phyloP scores from a whole-genome alignment of 371 early-diverging fungal genomes.

The Mortierella sp. region DNA sequence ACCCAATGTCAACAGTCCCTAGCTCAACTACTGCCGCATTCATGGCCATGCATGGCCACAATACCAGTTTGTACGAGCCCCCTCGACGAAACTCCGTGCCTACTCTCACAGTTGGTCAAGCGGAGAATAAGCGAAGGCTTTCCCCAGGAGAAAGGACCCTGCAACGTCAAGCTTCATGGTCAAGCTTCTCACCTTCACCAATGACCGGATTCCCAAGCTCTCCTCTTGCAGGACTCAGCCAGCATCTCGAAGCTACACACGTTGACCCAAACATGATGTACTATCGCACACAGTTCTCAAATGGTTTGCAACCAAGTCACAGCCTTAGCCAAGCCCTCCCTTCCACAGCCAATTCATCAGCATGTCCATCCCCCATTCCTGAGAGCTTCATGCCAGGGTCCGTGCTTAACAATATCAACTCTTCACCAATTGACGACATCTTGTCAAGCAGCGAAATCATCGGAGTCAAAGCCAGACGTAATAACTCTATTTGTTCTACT shows the following conservation, averaged over 20 bases:
- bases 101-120: constrained; percentile 33
- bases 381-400: constrained; percentile 38
- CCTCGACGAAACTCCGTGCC: constrained; percentile 51
- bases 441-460: neutral
- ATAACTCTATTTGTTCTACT: constrained; percentile 44
- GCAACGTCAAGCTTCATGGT: constrained; percentile 54
- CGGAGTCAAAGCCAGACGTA: constrained; percentile 31
- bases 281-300: constrained; percentile 31
- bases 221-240: constrained; percentile 11
- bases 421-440: constrained; percentile 13
- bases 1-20: constrained; percentile 20
- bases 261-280: constrained; percentile 36
- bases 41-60: constrained; percentile 47
- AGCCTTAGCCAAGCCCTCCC: constrained; percentile 29
- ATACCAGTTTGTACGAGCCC: constrained; percentile 28
- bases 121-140: constrained; percentile 36
- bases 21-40: constrained; percentile 37
- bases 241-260: constrained; percentile 21
- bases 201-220: constrained; percentile 14
- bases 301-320: constrained; percentile 11
- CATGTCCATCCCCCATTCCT: constrained; percentile 45
- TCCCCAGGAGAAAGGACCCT: constrained; percentile 47
- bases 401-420: constrained; percentile 29
- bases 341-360: constrained; percentile 27
- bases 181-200: constrained; percentile 25